Percentiles rank a stretch among this genome's conserved stretches.
Conservation (phyloP, 805 yeast genomes). For the Jamesozyma piceae region DNA sequence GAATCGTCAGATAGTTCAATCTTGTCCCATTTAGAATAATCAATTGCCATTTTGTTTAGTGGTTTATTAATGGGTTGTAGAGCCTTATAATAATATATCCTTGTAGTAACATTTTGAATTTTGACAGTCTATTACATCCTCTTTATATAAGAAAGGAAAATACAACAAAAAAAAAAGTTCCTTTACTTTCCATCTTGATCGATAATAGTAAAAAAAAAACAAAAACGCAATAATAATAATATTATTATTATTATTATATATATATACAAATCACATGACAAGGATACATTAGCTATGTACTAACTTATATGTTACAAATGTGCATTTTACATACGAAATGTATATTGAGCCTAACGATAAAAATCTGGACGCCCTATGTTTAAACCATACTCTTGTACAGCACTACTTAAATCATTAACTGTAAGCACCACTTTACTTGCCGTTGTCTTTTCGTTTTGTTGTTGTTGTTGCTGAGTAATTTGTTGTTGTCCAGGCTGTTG, state of each 20-base stretch:
- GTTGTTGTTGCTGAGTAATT: conserved; percentile 33
- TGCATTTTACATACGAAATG: not conserved
- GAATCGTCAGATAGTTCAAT: conserved; percentile 94
- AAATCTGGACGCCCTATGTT: conserved; percentile 89
- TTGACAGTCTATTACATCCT: too few relatives aligned
- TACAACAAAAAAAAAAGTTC: too few relatives aligned
- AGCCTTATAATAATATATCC: too few relatives aligned
- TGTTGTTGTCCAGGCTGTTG: conserved; percentile 37
- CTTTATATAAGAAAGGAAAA: too few relatives aligned
- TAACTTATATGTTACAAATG: not conserved
- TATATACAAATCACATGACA: not conserved
- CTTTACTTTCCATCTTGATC: not conserved
- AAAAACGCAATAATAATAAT: not conserved
- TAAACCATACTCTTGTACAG: conserved; percentile 85
- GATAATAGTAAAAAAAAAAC: too few relatives aligned
- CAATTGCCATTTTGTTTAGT: conserved; percentile 57
- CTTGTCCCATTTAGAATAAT: conserved; percentile 96
- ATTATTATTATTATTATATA: too few relatives aligned
- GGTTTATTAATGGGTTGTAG: not conserved
- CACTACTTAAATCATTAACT: conserved; percentile 87
- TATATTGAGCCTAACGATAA: conserved; percentile 48
- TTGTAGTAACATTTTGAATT: too few relatives aligned
- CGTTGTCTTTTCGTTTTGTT: conserved; percentile 33
- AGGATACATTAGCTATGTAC: not conserved
- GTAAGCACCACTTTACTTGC: conserved; percentile 78